phyloP scores from a whole-genome alignment of 1,139 yeast genomes.

The Ogataea hybrid region DNA sequence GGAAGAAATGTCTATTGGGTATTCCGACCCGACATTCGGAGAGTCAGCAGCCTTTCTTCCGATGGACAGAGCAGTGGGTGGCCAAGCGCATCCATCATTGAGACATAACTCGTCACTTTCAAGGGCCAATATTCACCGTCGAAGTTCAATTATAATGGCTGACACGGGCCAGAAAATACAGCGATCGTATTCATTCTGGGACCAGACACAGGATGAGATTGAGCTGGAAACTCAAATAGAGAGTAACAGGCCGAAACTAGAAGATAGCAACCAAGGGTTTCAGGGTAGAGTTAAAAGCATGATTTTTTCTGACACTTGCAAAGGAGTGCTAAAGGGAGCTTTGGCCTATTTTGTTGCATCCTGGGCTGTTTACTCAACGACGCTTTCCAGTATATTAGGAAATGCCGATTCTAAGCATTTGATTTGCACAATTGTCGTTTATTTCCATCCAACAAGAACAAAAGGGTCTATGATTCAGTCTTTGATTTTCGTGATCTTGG shows the following conservation, averaged over 20 bases:
- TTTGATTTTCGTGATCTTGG: slow-evolving; percentile 53
- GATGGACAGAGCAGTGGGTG: slow-evolving; percentile 2
- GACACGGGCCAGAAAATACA: slow-evolving; percentile 29
- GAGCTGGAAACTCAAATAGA: slow-evolving; percentile 12
- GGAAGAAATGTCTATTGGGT: slow-evolving; percentile 2
- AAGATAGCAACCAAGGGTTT: neutral
- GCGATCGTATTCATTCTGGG: slow-evolving; percentile 30
- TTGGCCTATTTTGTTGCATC: slow-evolving; percentile 73
- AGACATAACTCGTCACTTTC: slow-evolving; percentile 13
- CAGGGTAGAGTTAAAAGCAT: neutral
- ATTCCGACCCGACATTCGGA: neutral
- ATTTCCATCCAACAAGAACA: slow-evolving; percentile 80
- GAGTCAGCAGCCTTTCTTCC: slow-evolving; percentile 7
- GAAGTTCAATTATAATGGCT: slow-evolving; percentile 31
- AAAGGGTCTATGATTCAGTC: slow-evolving; percentile 82
- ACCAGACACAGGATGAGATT: slow-evolving; percentile 22
- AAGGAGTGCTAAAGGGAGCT: slow-evolving; percentile 57
- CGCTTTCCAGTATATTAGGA: slow-evolving; percentile 58
- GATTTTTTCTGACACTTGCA: slow-evolving; percentile 5
- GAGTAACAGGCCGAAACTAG: neutral
- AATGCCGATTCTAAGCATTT: slow-evolving; percentile 74
- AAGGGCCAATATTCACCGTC: slow-evolving; percentile 18
- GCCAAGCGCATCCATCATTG: slow-evolving; percentile 3
- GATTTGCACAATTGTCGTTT: slow-evolving; percentile 79
- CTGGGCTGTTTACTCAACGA: slow-evolving; percentile 65